phyloP scores from a whole-genome alignment of 2,329 filamentous ascomycete genomes.

The Clonostachys rosea region DNA sequence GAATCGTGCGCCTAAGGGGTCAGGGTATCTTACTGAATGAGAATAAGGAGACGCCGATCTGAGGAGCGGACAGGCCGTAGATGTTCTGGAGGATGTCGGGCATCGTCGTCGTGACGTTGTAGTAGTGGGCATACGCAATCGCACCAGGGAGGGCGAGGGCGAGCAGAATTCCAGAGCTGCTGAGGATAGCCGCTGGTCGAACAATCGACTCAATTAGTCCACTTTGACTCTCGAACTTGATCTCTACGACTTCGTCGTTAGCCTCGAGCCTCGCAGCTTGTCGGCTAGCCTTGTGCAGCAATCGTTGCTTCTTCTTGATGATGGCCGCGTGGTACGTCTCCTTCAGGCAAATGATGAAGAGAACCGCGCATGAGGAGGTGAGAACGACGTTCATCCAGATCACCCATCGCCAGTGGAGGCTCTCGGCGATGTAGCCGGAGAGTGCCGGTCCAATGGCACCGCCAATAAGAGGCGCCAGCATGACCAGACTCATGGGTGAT shows the following conservation, averaged over 20 bases:
- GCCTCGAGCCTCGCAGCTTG: not conserved
- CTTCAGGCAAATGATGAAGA: slow-evolving; percentile 45
- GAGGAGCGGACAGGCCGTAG: slow-evolving; percentile 44
- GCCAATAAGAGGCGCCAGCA: slow-evolving; percentile 52
- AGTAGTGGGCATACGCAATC: slow-evolving; percentile 46
- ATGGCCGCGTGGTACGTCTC: slow-evolving; percentile 61
- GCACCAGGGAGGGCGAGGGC: slow-evolving; percentile 38
- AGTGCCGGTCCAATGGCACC: slow-evolving; percentile 53
- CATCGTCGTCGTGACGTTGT: slow-evolving; percentile 48
- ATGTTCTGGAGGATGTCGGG: slow-evolving; percentile 40
- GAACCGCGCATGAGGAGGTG: slow-evolving; percentile 40
- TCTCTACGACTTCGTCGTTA: not conserved
- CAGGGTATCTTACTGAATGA: too few relatives aligned
- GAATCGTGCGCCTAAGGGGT: too few relatives aligned
- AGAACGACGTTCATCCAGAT: slow-evolving; percentile 44
- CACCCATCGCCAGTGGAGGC: slow-evolving; percentile 47
- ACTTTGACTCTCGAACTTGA: too few relatives aligned
- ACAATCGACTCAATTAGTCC: slow-evolving; percentile 26
- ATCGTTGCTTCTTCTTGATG: slow-evolving; percentile 16
- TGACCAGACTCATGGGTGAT: slow-evolving; percentile 51
- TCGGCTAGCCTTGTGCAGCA: not conserved
- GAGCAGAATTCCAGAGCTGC: slow-evolving; percentile 46
- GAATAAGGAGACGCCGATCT: slow-evolving; percentile 29
- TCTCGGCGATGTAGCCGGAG: slow-evolving; percentile 47
- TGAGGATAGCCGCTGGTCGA: slow-evolving; percentile 40